Evolutionary conservation across 192 early-diverging fungal species (phyloP).

Genomic region (Allomyces macrogynus): DNA sequence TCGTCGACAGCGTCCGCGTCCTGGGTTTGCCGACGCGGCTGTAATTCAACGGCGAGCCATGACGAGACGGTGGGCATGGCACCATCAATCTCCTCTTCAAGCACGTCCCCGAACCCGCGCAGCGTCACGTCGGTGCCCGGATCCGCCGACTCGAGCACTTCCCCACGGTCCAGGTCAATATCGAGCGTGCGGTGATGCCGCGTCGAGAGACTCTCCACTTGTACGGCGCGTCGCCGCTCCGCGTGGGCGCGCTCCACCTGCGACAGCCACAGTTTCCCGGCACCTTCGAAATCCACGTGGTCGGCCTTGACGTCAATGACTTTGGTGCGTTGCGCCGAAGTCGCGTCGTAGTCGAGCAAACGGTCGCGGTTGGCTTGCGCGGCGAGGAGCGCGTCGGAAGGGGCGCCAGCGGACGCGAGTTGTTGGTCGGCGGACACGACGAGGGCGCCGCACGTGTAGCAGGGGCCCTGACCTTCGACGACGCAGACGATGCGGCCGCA

Average conservation of each 20-base stretch:
- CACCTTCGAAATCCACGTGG: background rate
- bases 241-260: background rate
- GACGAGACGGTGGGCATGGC: too few species aligned
- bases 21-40: background rate
- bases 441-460: slow-evolving; percentile 18
- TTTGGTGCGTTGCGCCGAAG: slow-evolving; percentile 20
- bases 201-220: background rate
- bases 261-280: background rate
- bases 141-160: background rate
- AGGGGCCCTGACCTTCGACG: slow-evolving; percentile 23
- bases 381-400: background rate
- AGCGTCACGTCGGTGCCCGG: background rate
- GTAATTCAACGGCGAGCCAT: too few species aligned
- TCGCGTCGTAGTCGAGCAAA: slow-evolving; percentile 22
- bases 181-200: background rate
- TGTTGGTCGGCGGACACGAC: slow-evolving; percentile 2
- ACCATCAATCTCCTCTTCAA: background rate
- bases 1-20: background rate
- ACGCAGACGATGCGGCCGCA: slow-evolving; percentile 30
- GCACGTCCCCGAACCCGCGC: background rate
- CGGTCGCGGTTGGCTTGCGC: slow-evolving; percentile 18
- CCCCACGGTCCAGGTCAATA: background rate
- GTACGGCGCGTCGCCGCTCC: background rate
- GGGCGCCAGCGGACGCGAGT: slow-evolving; percentile 13
- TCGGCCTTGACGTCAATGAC: slow-evolving; percentile 14